These are phyloP conservation scores for Stereum hirsutum DNA, from an alignment of 1,284 basidiomycete species.

Conservation along the genomic window DNA sequence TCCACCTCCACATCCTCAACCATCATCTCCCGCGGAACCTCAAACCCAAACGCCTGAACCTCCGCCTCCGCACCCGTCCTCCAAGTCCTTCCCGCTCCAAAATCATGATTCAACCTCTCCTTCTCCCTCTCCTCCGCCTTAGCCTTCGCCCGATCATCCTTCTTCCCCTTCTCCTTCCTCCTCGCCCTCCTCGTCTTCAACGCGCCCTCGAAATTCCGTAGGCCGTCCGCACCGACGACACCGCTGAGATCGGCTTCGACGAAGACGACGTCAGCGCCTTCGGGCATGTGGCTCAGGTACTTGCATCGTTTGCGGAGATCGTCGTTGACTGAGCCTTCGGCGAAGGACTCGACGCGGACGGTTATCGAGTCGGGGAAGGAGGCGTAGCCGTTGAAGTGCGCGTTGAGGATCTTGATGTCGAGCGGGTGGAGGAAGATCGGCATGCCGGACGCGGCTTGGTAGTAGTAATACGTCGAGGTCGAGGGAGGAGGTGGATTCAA, in stretches of 20 bases:
- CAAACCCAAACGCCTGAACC: too few species aligned
- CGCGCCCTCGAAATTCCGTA: conserved; percentile 75
- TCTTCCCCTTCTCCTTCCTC: conserved; percentile 68
- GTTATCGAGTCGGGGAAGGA: conserved; percentile 80
- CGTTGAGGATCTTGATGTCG: conserved; percentile 88
- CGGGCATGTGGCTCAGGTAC: conserved; percentile 89
- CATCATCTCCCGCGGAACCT: too few species aligned
- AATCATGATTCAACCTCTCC: conserved; percentile 33
- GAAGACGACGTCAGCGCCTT: conserved; percentile 91
- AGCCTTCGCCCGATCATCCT: conserved; percentile 75
- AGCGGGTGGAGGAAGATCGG: conserved; percentile 93
- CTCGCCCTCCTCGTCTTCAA: conserved; percentile 69
- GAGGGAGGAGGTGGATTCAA: conserved; percentile 76
- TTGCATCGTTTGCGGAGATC: conserved; percentile 92
- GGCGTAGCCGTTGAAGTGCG: conserved; percentile 78
- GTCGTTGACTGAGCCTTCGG: conserved; percentile 79
- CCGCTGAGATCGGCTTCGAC: conserved; percentile 79
- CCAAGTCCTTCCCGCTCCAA: conserved; percentile 15
- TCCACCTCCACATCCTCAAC: conserved; percentile 15
- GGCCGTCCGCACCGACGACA: conserved; percentile 64
- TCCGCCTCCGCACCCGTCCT: conserved; percentile 9
- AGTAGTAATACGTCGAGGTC: conserved; percentile 86
- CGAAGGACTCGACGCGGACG: conserved; percentile 70
- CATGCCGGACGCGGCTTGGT: conserved; percentile 89
- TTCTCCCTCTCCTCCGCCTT: conserved; percentile 75